Percentiles rank a stretch among this genome's conserved stretches.
Conservation (phyloP, 176 grass and related monocot genomes). For the Bolboschoenus planiculmis region DNA sequence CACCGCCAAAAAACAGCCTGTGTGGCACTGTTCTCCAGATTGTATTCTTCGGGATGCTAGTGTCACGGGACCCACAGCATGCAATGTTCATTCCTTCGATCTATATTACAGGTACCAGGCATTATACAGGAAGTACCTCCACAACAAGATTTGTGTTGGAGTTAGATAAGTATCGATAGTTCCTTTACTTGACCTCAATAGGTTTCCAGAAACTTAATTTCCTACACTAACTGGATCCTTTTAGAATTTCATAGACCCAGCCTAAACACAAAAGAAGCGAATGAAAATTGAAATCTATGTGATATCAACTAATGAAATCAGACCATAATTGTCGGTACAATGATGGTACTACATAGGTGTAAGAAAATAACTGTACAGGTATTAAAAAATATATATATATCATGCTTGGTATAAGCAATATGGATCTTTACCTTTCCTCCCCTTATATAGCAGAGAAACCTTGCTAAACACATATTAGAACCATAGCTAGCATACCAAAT, state of each 20-base stretch:
- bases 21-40: conserved; percentile 81
- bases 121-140: background rate
- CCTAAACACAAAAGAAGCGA: background rate
- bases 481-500: conserved; percentile 96
- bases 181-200: background rate
- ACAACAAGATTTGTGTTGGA: background rate
- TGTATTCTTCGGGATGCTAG: conserved; percentile 45
- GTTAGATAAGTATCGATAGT: background rate
- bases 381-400: no score
- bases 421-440: conserved; percentile 74
- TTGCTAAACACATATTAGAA: conserved; percentile 88
- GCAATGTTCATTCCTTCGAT: conserved; percentile 62
- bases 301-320: background rate
- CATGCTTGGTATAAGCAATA: background rate
- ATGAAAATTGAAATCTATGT: background rate
- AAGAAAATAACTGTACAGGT: no score
- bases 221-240: background rate
- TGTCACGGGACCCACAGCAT: conserved; percentile 65
- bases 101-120: conserved; percentile 26
- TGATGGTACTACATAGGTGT: background rate
- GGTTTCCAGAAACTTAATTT: background rate
- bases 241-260: background rate
- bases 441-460: conserved; percentile 80
- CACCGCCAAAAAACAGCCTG: conserved; percentile 76
- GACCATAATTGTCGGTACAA: background rate